Conservation (phyloP, 306 rosid genomes). For the Astragalus membranaceus region DNA sequence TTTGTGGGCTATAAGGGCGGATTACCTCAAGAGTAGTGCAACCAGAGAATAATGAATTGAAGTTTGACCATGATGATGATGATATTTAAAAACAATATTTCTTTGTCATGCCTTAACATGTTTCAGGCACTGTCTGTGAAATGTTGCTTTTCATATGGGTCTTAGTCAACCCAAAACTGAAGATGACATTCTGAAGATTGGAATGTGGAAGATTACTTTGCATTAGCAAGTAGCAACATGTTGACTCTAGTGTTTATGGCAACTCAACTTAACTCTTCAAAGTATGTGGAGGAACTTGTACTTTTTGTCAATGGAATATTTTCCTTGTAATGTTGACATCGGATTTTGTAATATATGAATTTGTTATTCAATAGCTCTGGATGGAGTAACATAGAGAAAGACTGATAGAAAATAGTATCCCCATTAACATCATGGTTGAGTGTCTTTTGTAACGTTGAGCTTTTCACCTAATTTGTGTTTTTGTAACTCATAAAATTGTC, state of each 20-base stretch:
- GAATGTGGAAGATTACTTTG: neutral
- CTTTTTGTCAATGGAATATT: neutral
- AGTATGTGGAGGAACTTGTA: neutral
- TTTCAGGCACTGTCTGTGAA: constrained; percentile 19
- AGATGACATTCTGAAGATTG: neutral
- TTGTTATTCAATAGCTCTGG: no score
- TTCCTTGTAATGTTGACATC: neutral
- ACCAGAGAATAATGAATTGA: constrained; percentile 31
- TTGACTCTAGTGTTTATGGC: neutral
- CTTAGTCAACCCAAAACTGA: neutral
- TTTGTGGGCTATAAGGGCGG: constrained; percentile 85
- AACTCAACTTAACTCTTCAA: neutral
- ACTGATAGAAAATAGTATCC: no score
- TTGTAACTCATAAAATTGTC: no score
- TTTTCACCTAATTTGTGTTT: no score
- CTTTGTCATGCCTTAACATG: constrained; percentile 8
- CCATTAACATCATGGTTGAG: no score
- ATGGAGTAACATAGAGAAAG: no score
- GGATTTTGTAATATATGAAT: neutral
- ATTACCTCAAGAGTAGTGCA: constrained; percentile 51
- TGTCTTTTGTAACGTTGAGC: no score
- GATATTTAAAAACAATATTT: neutral
- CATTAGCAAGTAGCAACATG: neutral
- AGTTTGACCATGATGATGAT: constrained; percentile 8
- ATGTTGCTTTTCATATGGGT: constrained; percentile 13